Conservation (phyloP, 2,329 filamentous ascomycete genomes). For the Arthroderma sp. region DNA sequence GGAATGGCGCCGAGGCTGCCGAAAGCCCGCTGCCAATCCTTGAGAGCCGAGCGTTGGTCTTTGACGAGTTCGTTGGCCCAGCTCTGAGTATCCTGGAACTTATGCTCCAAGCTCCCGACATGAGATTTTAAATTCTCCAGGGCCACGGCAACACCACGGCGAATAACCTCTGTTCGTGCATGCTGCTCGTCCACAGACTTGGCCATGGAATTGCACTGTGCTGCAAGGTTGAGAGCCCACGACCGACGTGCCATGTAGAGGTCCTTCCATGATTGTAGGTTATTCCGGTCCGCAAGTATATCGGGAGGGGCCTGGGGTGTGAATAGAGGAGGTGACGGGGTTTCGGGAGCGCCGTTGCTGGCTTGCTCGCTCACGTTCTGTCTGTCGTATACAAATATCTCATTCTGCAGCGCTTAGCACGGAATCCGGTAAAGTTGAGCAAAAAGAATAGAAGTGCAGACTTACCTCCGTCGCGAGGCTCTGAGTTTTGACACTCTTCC, state of each 20-base stretch:
- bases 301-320: slow-evolving; percentile 59
- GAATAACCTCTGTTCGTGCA: slow-evolving; percentile 42
- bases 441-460: not conserved
- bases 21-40: slow-evolving; percentile 32
- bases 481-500: slow-evolving; percentile 71
- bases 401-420: slow-evolving; percentile 45
- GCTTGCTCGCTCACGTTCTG: slow-evolving; percentile 45
- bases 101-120: slow-evolving; percentile 34
- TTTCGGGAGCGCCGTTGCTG: slow-evolving; percentile 36
- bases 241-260: slow-evolving; percentile 67
- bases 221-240: slow-evolving; percentile 63
- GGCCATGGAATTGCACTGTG: slow-evolving; percentile 57
- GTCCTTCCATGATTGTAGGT: slow-evolving; percentile 75
- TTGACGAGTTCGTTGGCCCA: slow-evolving; percentile 36
- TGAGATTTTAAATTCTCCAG: slow-evolving; percentile 56
- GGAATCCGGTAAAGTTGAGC: not conserved
- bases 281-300: slow-evolving; percentile 64
- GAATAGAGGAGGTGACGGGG: slow-evolving; percentile 46
- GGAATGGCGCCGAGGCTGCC: slow-evolving; percentile 31
- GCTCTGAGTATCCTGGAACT: slow-evolving; percentile 35
- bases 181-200: slow-evolving; percentile 45
- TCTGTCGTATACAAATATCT: slow-evolving; percentile 87
- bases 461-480: slow-evolving; percentile 66
- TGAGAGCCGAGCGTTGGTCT: slow-evolving; percentile 34
- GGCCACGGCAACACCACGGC: slow-evolving; percentile 65